Conservation (phyloP, 2,329 filamentous ascomycete species). For the Volutella citrinella region DNA sequence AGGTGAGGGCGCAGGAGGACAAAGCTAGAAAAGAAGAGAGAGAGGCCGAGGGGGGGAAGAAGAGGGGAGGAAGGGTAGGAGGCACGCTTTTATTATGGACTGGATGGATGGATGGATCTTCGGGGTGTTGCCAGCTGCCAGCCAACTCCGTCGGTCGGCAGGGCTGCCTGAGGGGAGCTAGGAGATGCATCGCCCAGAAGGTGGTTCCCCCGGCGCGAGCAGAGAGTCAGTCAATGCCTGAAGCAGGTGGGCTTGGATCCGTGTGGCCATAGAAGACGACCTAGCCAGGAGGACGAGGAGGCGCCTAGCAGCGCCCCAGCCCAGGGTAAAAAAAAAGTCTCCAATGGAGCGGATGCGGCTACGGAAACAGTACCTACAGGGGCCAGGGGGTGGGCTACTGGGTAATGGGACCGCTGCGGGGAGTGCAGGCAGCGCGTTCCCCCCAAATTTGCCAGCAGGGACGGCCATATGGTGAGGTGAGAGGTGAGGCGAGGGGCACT, state of each 20-base stretch:
- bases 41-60: constrained; percentile 11
- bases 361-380: constrained; percentile 10
- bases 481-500: too few relatives aligned
- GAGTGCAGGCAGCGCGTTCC: too few relatives aligned
- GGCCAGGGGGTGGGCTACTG: constrained; percentile 12
- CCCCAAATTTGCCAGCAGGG: too few relatives aligned
- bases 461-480: too few relatives aligned
- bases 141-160: constrained; percentile 16
- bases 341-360: constrained; percentile 25
- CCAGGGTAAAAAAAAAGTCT: constrained; percentile 14
- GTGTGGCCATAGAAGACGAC: constrained; percentile 6
- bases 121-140: constrained; percentile 14
- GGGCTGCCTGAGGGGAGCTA: constrained; percentile 8
- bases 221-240: too few relatives aligned
- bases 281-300: too few relatives aligned
- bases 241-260: too few relatives aligned
- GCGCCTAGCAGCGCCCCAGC: constrained; percentile 4
- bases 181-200: too few relatives aligned
- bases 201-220: too few relatives aligned
- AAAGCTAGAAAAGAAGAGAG: constrained; percentile 17
- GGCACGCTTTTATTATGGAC: constrained; percentile 23
- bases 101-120: constrained; percentile 11
- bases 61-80: constrained; percentile 18
- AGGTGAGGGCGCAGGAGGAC: constrained; percentile 23
- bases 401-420: too few relatives aligned